phyloP scores from a whole-genome alignment of 2,329 filamentous ascomycete species.

The Trichoderma oligosporum region DNA sequence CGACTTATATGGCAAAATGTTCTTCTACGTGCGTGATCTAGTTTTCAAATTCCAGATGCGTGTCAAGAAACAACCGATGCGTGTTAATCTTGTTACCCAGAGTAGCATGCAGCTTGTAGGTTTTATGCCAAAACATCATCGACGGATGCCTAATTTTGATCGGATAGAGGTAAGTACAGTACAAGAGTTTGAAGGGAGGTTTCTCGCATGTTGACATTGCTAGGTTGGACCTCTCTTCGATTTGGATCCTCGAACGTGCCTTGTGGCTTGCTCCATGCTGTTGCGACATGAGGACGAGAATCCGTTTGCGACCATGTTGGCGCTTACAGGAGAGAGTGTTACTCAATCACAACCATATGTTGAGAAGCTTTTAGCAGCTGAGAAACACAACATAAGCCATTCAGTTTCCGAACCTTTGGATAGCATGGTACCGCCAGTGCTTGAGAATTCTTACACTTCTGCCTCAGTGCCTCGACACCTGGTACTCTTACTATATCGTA shows the following conservation, averaged over 20 bases:
- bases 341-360: not conserved
- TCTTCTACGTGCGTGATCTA: constrained; percentile 26
- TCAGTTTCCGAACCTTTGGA: constrained; percentile 18
- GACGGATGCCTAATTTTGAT: not conserved
- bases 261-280: constrained; percentile 14
- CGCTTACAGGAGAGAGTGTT: constrained; percentile 20
- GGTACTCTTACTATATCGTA: constrained; percentile 26
- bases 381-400: not conserved
- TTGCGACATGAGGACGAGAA: constrained; percentile 27
- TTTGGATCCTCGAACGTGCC: constrained; percentile 11
- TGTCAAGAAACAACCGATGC: not conserved
- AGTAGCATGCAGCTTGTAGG: not conserved
- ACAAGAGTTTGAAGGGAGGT: not conserved
- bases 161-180: constrained; percentile 8
- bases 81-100: not conserved
- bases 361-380: constrained; percentile 1
- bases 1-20: constrained; percentile 31
- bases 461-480: constrained; percentile 22
- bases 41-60: constrained; percentile 24
- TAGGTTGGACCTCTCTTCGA: constrained; percentile 25
- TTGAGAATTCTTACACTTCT: not conserved
- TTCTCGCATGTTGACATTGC: not conserved
- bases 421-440: constrained; percentile 22
- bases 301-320: constrained; percentile 27
- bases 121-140: not conserved